These are phyloP conservation scores for Aphanomyces stellatus DNA, from an alignment of 352 stramenopile species.

Conservation along the genomic window DNA sequence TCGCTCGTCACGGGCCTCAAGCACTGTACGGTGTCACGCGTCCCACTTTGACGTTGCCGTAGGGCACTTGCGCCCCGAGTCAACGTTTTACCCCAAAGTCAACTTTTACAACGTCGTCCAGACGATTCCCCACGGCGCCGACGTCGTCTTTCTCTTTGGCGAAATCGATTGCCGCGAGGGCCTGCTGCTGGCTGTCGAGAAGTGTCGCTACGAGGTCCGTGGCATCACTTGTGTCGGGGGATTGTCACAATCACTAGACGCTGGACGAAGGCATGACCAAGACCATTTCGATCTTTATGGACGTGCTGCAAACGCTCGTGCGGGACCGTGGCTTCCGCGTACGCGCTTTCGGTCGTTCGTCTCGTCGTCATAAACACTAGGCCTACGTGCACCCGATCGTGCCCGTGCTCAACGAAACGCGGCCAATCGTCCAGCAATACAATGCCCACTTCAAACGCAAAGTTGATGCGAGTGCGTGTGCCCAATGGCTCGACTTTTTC, in stretches of 20 bases:
- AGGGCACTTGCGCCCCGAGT: conserved; percentile 77
- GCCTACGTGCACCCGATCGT: conserved; percentile 80
- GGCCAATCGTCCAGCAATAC: conserved; percentile 72
- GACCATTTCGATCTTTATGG: conserved; percentile 79
- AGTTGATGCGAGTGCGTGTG: conserved; percentile 36
- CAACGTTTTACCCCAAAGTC: conserved; percentile 87
- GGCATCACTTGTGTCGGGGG: background rate
- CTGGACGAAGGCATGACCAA: conserved; percentile 71
- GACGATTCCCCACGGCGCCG: conserved; percentile 40
- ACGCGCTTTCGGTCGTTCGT: background rate
- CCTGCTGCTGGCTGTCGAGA: conserved; percentile 80
- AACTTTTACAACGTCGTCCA: conserved; percentile 79
- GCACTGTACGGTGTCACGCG: conserved; percentile 42
- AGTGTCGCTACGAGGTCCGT: conserved; percentile 74
- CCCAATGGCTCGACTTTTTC: conserved; percentile 87
- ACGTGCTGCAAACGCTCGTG: conserved; percentile 38
- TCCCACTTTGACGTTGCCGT: background rate
- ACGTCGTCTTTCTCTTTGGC: conserved; percentile 88
- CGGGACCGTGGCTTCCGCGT: conserved; percentile 52
- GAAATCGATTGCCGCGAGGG: conserved; percentile 96
- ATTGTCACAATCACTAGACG: conserved; percentile 24
- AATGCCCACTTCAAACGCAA: conserved; percentile 53
- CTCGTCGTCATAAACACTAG: background rate
- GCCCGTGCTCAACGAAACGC: conserved; percentile 83
- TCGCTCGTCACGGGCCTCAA: conserved; percentile 90